Evolutionary conservation across 129 eudicot species (phyloP).

Genomic region (Scalesia atractyloides): DNA sequence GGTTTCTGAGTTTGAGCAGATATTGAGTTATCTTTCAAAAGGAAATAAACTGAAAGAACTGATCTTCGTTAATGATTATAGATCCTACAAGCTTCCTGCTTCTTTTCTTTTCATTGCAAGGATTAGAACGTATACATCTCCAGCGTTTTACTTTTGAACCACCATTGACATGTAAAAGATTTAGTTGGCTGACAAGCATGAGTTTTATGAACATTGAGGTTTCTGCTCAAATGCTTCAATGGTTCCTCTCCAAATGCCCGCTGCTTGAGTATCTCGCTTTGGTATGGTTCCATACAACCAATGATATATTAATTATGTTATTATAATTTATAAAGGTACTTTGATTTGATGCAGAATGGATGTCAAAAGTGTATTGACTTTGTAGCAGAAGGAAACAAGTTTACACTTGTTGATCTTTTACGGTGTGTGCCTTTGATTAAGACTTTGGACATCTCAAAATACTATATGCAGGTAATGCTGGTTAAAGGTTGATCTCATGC

Average conservation of each 20-base stretch:
- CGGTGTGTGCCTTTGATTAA: too few relatives aligned
- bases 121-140: conserved; percentile 23
- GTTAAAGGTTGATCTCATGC: background rate
- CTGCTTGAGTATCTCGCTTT: conserved; percentile 10
- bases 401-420: too few relatives aligned
- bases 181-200: conserved; percentile 16
- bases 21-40: conserved; percentile 3
- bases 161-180: conserved; percentile 15
- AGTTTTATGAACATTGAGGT: background rate
- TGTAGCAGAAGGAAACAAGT: too few relatives aligned
- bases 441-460: too few relatives aligned
- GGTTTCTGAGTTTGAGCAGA: conserved; percentile 23
- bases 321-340: too few relatives aligned
- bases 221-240: background rate
- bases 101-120: conserved; percentile 25
- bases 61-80: background rate
- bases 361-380: too few relatives aligned
- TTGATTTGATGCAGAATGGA: background rate
- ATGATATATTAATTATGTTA: background rate
- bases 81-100: conserved; percentile 7
- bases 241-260: conserved; percentile 28
- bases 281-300: conserved; percentile 13
- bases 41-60: background rate
- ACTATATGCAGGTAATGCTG: too few relatives aligned
- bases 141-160: conserved; percentile 13